Evolutionary conservation across 768 basidiomycete genomes (phyloP), one percentile per base, ranked within the genome.

Genomic region (Sistotremastrum suecicum): DNA sequence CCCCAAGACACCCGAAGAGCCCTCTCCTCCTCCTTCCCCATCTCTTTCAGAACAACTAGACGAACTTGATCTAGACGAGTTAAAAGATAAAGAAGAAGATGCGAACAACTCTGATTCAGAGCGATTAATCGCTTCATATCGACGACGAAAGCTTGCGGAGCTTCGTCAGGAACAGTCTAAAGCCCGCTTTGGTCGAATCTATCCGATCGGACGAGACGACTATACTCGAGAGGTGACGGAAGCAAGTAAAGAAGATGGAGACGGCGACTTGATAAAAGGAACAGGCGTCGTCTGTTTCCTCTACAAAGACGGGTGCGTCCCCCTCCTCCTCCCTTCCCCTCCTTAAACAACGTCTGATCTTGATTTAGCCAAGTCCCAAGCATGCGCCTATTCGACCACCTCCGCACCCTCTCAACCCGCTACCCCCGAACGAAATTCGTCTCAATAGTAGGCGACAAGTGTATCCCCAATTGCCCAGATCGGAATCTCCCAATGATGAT

Each of bases 221-320:
- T 99, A 97, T 62, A 94, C 85, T 37, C 71, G 83, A 40, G 91
- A 98, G 58, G 86, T 99, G 7, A 98, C 91, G 0, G 92, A 98
- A 50, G 87, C 88, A 3, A 97, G 91, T 62, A 73, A 72, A 48
- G 60, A 75, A 7, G 68, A 76, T 50, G 76, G 83, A 44, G 72
- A 73, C 5, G 82, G 71, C 30, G 80, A 83, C 42, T 68, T 74
- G 6, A 70, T 75, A 48, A 57, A 51, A 51, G 94, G 92, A 0
- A 98, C 90, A 0, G 91, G 89, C 0, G 91, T 98, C 1, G 76
- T 98, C 5, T 94, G 91, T 46, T 86, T 92, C 58, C 63, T 99
- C 34, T 98, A 91, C 66, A 97, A 95, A 62, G 91, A 95, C 54
- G 82, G 83, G 94, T 92, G 59, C 54, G 87, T 65, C 29, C 11